Evolutionary conservation across 2,329 filamentous ascomycete species (phyloP).

Genomic region (Metarhizium robertsii): DNA sequence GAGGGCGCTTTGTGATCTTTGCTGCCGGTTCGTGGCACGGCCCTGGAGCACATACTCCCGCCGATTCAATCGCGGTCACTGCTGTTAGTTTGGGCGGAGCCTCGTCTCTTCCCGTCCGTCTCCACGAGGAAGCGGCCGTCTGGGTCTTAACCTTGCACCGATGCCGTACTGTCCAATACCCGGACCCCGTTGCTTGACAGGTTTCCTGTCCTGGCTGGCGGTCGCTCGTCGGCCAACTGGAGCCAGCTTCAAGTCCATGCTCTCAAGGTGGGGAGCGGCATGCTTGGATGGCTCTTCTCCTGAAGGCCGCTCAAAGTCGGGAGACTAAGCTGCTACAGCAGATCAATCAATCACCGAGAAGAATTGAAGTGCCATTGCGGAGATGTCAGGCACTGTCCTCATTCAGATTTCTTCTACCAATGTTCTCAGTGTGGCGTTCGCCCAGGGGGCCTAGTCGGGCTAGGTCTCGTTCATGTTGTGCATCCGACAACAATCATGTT

Average conservation of each 20-base stretch:
- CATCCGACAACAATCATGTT: not conserved
- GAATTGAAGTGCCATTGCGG: not conserved
- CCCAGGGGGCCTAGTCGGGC: not conserved
- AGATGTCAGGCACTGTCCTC: not conserved
- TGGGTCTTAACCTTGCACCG: not conserved
- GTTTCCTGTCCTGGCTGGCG: not conserved
- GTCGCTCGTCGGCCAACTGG: not conserved
- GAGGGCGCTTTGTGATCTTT: not conserved
- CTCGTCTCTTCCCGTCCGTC: not conserved
- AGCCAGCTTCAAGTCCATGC: not conserved
- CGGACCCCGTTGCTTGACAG: not conserved
- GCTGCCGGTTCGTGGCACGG: not conserved
- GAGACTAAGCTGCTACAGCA: not conserved
- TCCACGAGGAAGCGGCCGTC: not conserved
- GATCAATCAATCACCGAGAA: constrained; percentile 1
- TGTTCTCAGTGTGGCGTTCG: not conserved
- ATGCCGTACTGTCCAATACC: not conserved
- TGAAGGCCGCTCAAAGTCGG: not conserved
- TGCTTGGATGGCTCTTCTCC: not conserved
- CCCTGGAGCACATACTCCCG: not conserved
- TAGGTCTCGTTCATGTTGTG: not conserved
- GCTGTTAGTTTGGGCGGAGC: not conserved
- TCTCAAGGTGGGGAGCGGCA: not conserved
- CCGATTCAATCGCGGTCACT: not conserved
- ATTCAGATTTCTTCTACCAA: not conserved